Evolutionary conservation across 441 rosid genomes (phyloP), one percentile per base, ranked within the genome.

Genomic region (Erodium texanum): DNA sequence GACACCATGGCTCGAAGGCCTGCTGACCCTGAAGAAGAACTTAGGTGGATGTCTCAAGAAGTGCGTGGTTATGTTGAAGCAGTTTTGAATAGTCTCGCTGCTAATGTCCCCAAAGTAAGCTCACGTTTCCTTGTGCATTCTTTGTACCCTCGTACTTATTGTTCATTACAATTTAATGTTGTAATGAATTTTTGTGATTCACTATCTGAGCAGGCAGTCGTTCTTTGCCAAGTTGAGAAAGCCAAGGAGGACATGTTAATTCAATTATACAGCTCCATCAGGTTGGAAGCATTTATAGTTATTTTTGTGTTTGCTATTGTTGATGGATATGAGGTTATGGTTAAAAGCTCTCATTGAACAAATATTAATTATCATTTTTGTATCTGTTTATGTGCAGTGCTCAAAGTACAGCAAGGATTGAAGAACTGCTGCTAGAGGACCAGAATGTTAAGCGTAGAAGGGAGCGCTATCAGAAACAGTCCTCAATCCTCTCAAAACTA

Each of bases 1-100:
- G 97, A 93, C 80, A 89, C 90, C 71, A 90, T 93, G 96, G 85
- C 83, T 70, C 85, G 96, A 81, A 86, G 85, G 74, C 97, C 99
- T 7, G 87, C 87, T 50, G 98, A 93, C 74, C 99, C 99, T 18
- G 98, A 96, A 84, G 98, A 96, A 79, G 99, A 96, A 80, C 94
- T 96, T 34, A 84, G 97, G 59, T 96, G 99, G 99, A 96, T 96
- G 98, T 88, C 99, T 45, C 99, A 96, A 78, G 99, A 96, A 89
- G 97, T 96, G 14, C 98, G 98, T 5, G 98, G 99, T 76, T 96
- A 96, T 59, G 97, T 93, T 41, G 99, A 96, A 86, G 99, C 99
- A 58, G 99, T 96, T 85, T 96, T 96, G 67, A 93, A 93, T 81
- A 96, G 99, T 79, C 94, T 96, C 62, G 97, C 92, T 70, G 99